Conservation (phyloP, 495 filamentous ascomycete species). For the Tirmania nivea region DNA sequence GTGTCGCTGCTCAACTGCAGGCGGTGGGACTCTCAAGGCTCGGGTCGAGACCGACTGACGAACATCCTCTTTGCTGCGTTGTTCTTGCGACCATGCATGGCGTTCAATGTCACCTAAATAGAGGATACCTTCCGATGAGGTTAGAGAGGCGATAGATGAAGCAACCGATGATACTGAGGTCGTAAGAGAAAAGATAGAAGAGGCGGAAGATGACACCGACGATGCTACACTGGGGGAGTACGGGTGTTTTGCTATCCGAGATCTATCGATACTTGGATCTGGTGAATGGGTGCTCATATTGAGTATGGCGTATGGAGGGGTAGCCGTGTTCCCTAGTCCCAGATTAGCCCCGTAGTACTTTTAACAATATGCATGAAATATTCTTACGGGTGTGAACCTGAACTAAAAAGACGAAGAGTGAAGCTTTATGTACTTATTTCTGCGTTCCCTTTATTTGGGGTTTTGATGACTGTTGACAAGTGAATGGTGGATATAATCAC, state of each 20-base stretch:
- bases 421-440: too few species aligned
- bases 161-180: slow-evolving; percentile 36
- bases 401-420: too few species aligned
- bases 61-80: slow-evolving; percentile 1
- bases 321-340: too few species aligned
- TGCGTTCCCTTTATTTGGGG: too few species aligned
- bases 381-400: too few species aligned
- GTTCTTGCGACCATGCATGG: slow-evolving; percentile 6
- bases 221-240: slow-evolving; percentile 8
- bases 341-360: too few species aligned
- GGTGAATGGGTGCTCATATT: slow-evolving; percentile 1
- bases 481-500: too few species aligned
- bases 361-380: too few species aligned
- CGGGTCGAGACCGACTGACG: slow-evolving; percentile 20
- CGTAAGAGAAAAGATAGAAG: slow-evolving; percentile 53
- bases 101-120: slow-evolving; percentile 15
- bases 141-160: slow-evolving; percentile 23
- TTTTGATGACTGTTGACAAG: too few species aligned
- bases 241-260: slow-evolving; percentile 8
- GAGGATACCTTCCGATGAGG: slow-evolving; percentile 21
- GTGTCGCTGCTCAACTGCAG: slow-evolving; percentile 46
- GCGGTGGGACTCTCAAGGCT: slow-evolving; percentile 23
- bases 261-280: slow-evolving; percentile 10
- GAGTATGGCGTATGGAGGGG: too few species aligned
- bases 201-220: slow-evolving; percentile 13